Percentiles rank a stretch among this genome's conserved stretches.
These are phyloP conservation scores for Colletotrichum liriopes DNA, from an alignment of 2,329 filamentous ascomycete genomes.

Conservation along the genomic window DNA sequence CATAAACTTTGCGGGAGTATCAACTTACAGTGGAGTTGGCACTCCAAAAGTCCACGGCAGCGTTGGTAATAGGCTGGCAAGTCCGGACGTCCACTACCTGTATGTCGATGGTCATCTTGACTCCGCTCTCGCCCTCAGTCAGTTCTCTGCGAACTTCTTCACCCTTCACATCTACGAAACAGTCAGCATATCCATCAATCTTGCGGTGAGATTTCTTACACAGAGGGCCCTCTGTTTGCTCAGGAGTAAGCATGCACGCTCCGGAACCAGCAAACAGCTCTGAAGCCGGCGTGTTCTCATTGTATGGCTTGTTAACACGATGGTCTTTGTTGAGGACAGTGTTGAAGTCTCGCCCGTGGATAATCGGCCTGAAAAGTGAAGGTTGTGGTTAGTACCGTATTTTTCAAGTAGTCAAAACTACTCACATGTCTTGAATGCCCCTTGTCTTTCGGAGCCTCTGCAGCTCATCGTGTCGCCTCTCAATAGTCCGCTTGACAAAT, in stretches of 20 bases:
- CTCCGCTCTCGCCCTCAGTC: conserved; percentile 43
- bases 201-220: conserved; percentile 45
- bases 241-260: conserved; percentile 65
- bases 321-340: conserved; percentile 55
- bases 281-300: conserved; percentile 49
- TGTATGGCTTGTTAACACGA: conserved; percentile 54
- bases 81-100: conserved; percentile 45
- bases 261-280: conserved; percentile 57
- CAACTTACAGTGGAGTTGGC: conserved; percentile 52
- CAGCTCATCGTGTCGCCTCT: conserved; percentile 34
- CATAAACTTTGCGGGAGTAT: too few species aligned
- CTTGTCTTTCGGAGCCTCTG: background rate
- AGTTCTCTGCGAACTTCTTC: conserved; percentile 44
- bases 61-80: conserved; percentile 42
- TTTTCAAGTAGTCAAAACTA: background rate
- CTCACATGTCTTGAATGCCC: background rate
- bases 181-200: background rate
- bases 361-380: background rate
- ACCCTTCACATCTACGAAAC: conserved; percentile 38
- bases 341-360: conserved; percentile 52
- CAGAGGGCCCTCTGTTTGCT: conserved; percentile 67
- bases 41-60: conserved; percentile 45
- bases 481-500: conserved; percentile 33
- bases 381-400: background rate
- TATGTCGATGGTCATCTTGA: conserved; percentile 44